Evolutionary conservation across 163 green algal species (phyloP).

Genomic region (Chlorella variabilis): DNA sequence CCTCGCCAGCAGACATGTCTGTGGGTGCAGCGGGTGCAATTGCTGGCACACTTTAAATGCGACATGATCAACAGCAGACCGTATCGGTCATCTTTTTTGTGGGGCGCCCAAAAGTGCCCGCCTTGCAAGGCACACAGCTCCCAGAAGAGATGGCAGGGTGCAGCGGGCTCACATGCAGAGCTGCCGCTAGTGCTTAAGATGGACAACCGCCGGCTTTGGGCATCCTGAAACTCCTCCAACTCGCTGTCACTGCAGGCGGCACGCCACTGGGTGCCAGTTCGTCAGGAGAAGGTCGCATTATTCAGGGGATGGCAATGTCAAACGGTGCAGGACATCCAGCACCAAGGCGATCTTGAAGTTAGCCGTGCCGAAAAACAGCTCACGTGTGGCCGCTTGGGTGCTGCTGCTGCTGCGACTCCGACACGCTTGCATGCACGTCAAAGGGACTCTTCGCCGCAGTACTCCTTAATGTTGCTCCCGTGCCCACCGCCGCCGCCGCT

Average conservation of each 20-base stretch:
- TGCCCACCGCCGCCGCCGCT: not conserved
- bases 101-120: too few species aligned
- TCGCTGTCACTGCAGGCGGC: slow-evolving; percentile 9
- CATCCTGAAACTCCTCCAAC: slow-evolving; percentile 45
- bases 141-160: not conserved
- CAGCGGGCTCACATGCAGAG: slow-evolving; percentile 25
- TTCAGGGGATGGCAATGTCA: too few species aligned
- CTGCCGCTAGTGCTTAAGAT: slow-evolving; percentile 11
- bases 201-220: slow-evolving; percentile 23
- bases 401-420: not conserved
- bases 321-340: too few species aligned
- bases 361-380: too few species aligned
- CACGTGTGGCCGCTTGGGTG: not conserved
- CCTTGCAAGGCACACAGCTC: not conserved
- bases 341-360: too few species aligned
- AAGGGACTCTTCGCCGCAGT: slow-evolving; percentile 5
- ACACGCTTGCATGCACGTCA: not conserved
- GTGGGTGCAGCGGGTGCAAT: not conserved
- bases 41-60: too few species aligned
- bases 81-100: too few species aligned
- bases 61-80: not conserved
- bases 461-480: not conserved
- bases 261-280: too few species aligned
- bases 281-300: too few species aligned
- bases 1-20: not conserved